Base-by-base conservation (phyloP, 768 basidiomycete species). In the Termitomyces sp. region DNA sequence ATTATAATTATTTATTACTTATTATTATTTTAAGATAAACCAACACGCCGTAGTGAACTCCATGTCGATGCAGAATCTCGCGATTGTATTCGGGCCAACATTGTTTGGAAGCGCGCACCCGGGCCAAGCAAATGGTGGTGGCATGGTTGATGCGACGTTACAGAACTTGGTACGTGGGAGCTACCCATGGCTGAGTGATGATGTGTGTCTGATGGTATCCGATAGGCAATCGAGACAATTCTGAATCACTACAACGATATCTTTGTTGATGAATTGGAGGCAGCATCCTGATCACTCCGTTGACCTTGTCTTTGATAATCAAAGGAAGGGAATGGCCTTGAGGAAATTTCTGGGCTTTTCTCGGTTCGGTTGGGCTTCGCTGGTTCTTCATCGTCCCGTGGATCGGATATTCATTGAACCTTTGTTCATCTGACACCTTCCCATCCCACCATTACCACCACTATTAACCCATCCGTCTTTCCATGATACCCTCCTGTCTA, bases 81-180 rank as follows among this genome's bases (percentile, higher is more conserved):
- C 93, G 5, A 97, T 98, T 66, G 93, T 99, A 20, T 98, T 99
- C 72, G 97, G 97, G 4, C 97, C 95, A n/a, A 98, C 96, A 5
- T 76, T 99, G 22, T 90, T 98, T 65, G 88, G 94, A 84, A 56
- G 77, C 82, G 42, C 82, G 86, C 24, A 80, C 79, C 56, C 81
- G 77, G 12, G 52, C 20, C 77, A 82, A 56, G 68, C 67, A 50
- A 77, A 79, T 26, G 36, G 50, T 30, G 78, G 77, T 51, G 81
- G 80, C 54, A 89, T 91, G 79, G 84, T 81, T 7, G 90, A 91
- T 67, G 78, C 89, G 24, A 76, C 83, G 33, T 79, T 78, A 64
- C 91, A 92, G 74, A 92, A 90, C 71, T 80, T 82, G 79, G 91
- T 86, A 61, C 63, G 71, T 61, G 18, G 33, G 24, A 8, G 60